Conservation (phyloP, 129 eudicot genomes). For the Pittosporum tobira region DNA sequence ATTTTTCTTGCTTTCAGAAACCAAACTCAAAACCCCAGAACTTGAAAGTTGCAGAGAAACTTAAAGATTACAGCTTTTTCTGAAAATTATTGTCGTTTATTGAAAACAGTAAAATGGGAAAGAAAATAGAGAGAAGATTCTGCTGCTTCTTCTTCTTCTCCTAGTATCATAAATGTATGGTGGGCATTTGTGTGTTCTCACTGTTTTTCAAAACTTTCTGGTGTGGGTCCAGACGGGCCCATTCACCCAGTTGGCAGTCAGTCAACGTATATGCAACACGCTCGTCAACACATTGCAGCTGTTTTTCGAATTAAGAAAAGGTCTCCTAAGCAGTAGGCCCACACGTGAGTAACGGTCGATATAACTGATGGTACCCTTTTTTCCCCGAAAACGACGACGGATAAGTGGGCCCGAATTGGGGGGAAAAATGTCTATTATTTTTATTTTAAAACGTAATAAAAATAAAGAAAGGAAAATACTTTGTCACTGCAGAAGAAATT, state of each 20-base stretch:
- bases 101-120: neutral
- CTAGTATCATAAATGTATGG: neutral
- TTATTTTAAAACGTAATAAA: too few species aligned
- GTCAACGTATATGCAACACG: neutral
- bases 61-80: conserved; percentile 1
- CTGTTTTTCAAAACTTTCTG: neutral
- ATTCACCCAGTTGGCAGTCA: conserved; percentile 2
- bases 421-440: too few species aligned
- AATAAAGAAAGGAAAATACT: too few species aligned
- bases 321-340: neutral
- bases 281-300: conserved; percentile 8
- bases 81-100: neutral
- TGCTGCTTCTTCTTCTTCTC: neutral
- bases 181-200: conserved; percentile 12
- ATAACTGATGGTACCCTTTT: neutral
- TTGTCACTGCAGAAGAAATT: too few species aligned
- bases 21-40: conserved; percentile 4
- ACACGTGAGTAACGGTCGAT: neutral
- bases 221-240: neutral
- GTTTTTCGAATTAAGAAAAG: neutral
- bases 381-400: neutral
- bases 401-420: too few species aligned
- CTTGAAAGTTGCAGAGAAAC: neutral
- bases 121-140: neutral
- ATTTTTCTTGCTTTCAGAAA: neutral